Conservation (phyloP, 208 protist species). For the Acanthamoeba castellanii region DNA sequence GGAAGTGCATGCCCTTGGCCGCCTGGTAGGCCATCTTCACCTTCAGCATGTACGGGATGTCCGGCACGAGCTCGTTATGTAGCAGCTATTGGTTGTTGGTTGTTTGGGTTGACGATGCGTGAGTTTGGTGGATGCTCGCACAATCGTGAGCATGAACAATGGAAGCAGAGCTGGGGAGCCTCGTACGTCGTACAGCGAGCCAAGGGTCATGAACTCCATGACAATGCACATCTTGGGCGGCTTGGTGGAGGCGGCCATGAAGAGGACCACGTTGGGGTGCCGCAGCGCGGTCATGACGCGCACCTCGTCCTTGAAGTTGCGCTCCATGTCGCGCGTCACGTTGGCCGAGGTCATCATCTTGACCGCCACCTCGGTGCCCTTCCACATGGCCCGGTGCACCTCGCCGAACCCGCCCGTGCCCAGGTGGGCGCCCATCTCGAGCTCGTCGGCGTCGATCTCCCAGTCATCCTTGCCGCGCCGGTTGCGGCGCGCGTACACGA, state of each 20-base stretch:
- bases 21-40: constrained; percentile 27
- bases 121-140: too few species aligned
- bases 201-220: constrained; percentile 42
- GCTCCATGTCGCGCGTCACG: constrained; percentile 75
- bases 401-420: constrained; percentile 59
- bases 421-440: constrained; percentile 33
- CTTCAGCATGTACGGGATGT: neutral
- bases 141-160: too few species aligned
- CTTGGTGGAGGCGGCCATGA: constrained; percentile 42
- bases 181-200: neutral
- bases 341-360: constrained; percentile 63
- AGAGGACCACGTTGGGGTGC: constrained; percentile 50
- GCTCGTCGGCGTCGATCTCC: constrained; percentile 61
- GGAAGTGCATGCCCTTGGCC: constrained; percentile 40
- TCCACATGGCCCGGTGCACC: constrained; percentile 56
- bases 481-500: neutral
- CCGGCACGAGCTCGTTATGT: constrained; percentile 1
- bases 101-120: too few species aligned
- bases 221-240: constrained; percentile 10
- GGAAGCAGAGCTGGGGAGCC: too few species aligned
- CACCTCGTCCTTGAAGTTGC: constrained; percentile 82
- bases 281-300: constrained; percentile 5
- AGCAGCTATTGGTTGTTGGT: too few species aligned
- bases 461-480: neutral
- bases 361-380: constrained; percentile 72